Conservation (phyloP, 768 basidiomycete species). For the Russula sp. region DNA sequence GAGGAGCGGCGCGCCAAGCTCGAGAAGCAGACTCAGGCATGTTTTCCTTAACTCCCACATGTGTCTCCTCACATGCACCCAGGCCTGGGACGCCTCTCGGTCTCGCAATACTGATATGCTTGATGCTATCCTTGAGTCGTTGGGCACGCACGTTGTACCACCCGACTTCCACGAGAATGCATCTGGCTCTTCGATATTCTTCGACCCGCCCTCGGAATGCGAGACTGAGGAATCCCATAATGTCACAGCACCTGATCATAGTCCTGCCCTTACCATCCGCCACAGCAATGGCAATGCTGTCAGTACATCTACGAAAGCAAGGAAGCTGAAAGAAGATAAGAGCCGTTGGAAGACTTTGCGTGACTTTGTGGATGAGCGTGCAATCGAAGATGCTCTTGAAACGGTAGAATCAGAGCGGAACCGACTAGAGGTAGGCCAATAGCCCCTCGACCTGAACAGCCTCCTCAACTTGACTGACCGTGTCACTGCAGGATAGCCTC, state of each 20-base stretch:
- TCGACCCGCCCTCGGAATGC: slow-evolving; percentile 57
- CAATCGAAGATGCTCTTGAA: slow-evolving; percentile 71
- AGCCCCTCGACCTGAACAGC: neutral
- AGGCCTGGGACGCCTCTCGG: slow-evolving; percentile 73
- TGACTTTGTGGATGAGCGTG: slow-evolving; percentile 81
- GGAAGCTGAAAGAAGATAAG: slow-evolving; percentile 36
- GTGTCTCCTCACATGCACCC: neutral
- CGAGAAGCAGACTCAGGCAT: slow-evolving; percentile 56
- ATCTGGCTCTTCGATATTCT: slow-evolving; percentile 70
- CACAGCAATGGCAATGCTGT: slow-evolving; percentile 21
- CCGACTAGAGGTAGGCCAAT: slow-evolving; percentile 54
- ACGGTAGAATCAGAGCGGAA: slow-evolving; percentile 64
- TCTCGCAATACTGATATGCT: slow-evolving; percentile 54
- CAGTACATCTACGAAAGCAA: slow-evolving; percentile 17
- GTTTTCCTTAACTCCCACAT: neutral
- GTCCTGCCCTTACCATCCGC: slow-evolving; percentile 40
- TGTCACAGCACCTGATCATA: slow-evolving; percentile 29
- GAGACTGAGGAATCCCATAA: slow-evolving; percentile 27
- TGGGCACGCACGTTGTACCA: slow-evolving; percentile 68
- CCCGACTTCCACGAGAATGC: slow-evolving; percentile 67
- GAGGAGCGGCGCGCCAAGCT: slow-evolving; percentile 62
- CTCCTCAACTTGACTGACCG: slow-evolving; percentile 36
- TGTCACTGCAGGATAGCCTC: slow-evolving; percentile 47
- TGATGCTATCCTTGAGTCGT: slow-evolving; percentile 64
- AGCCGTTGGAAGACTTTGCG: slow-evolving; percentile 74